Evolutionary conservation across 1,284 basidiomycete species (phyloP), one percentile per base, ranked within the genome.

Genomic region (Ustilago bromivora): DNA sequence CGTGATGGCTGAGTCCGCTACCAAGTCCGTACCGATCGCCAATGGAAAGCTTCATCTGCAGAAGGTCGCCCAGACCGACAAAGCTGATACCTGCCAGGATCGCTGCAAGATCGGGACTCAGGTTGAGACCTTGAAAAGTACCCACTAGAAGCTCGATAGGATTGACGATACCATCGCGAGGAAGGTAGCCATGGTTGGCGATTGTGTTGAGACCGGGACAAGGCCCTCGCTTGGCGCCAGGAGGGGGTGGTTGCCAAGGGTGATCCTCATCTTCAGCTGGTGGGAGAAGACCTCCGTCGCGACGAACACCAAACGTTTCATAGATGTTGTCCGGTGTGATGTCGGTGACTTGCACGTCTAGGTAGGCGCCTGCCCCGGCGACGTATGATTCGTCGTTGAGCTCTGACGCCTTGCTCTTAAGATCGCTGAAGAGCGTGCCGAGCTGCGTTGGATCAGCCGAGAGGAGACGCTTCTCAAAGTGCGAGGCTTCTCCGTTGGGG

Each of bases 201-300:
- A 84, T 58, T 0, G 84, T 83, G 79, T 87, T 87, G 43, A 87
- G 76, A 35, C 84, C 85, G 4, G 86, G 86, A 70, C 85, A 87
- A 11, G 82, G 81, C 47, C 86, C 85, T 34, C 71, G 71, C 31
- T 64, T 67, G 35, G 60, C 65, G 5, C 71, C 71, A 7, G 12
- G 1, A 0, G 58, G 28, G n/a, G 55, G 69, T 6, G 69, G n/a
- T 46, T 71, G 62, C 63, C 63, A 71, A 7, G 69, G 59, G 19
- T 72, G 70, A 32, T 35, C 46, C 7, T 19, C 34, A n/a, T 72
- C 64, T 17, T 72, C 70, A 6, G 17, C 70, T 9, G 52, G 61
- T 5, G 57, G 57, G 28, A 62, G 23, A 3, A 63, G 31, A 2
- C 60, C 51, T 3, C 49, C 56, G 17, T 66, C 69, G 15, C 69